Conservation (phyloP, 1,139 yeast species). For the Nakaseomyces glabratus region DNA sequence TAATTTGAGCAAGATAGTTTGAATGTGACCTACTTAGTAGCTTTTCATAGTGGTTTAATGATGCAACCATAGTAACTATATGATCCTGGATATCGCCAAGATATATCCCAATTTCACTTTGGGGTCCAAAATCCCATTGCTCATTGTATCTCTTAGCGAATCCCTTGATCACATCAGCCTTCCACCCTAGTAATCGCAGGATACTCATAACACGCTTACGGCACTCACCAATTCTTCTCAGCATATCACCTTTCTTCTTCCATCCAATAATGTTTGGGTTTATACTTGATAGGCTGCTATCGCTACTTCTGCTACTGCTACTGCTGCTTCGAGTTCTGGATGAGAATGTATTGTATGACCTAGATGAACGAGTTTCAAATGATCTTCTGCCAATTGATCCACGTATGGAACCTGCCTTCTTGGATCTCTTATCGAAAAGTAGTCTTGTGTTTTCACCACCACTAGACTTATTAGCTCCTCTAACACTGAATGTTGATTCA, state of each 20-base stretch:
- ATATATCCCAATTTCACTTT: constrained; percentile 79
- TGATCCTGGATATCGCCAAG: constrained; percentile 92
- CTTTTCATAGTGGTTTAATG: constrained; percentile 88
- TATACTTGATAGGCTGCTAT: constrained; percentile 37
- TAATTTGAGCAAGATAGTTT: constrained; percentile 90
- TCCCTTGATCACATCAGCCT: constrained; percentile 94
- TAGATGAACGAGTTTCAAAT: not conserved
- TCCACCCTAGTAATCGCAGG: constrained; percentile 72
- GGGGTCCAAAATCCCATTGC: constrained; percentile 65
- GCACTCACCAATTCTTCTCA: constrained; percentile 88
- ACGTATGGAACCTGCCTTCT: constrained; percentile 2
- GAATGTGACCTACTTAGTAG: constrained; percentile 87
- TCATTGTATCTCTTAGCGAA: constrained; percentile 87
- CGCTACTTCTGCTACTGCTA: constrained; percentile 30
- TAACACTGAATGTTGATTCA: constrained; percentile 10
- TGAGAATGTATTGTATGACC: not conserved
- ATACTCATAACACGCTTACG: constrained; percentile 91
- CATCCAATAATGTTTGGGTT: constrained; percentile 55
- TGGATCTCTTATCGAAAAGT: constrained; percentile 3
- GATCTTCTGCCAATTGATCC: constrained; percentile 21
- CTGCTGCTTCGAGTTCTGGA: constrained; percentile 17
- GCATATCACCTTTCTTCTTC: constrained; percentile 90
- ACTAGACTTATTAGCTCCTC: constrained; percentile 14
- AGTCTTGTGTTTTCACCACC: constrained; percentile 8
- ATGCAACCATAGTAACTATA: constrained; percentile 90